phyloP scores from a whole-genome alignment of 2,329 filamentous ascomycete genomes.

The Pseudogymnoascus sp. region DNA sequence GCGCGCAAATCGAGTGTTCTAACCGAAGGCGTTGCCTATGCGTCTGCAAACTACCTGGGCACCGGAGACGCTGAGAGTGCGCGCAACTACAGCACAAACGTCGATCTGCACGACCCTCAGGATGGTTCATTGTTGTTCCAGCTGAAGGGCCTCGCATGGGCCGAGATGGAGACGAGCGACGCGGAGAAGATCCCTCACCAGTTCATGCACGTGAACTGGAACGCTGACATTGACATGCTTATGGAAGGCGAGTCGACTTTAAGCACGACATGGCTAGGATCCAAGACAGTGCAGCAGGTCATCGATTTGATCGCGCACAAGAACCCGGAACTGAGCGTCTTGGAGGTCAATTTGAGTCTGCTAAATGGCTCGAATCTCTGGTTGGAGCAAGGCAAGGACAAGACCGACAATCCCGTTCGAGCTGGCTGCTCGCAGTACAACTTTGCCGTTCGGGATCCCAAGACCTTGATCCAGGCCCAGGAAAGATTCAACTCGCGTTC shows the following conservation, averaged over 20 bases:
- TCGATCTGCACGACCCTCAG: conserved; percentile 14
- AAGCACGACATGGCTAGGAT: background rate
- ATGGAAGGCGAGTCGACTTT: conserved; percentile 7
- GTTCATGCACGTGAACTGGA: conserved; percentile 14
- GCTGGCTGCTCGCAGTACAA: conserved; percentile 14
- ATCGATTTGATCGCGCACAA: conserved; percentile 32
- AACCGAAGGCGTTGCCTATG: background rate
- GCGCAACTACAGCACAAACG: conserved; percentile 13
- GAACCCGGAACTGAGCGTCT: conserved; percentile 28
- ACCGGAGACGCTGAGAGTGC: conserved; percentile 11
- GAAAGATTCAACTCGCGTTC: conserved; percentile 8
- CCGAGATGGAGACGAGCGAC: conserved; percentile 10
- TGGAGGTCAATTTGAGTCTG: conserved; percentile 28
- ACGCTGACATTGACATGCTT: conserved; percentile 20
- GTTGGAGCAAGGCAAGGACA: conserved; percentile 17
- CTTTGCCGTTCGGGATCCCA: conserved; percentile 14
- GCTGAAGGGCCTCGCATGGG: conserved; percentile 18
- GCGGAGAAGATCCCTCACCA: conserved; percentile 5
- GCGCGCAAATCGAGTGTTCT: conserved; percentile 9
- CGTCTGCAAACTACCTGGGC: conserved; percentile 10
- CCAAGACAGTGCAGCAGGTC: conserved; percentile 13
- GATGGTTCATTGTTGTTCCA: conserved; percentile 19
- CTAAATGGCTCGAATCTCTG: conserved; percentile 23
- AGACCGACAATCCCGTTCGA: conserved; percentile 9
- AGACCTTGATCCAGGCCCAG: conserved; percentile 12